Evolutionary conservation across 108 stramenopile genomes (phyloP), one percentile per base, ranked within the genome.

Genomic region (Skeletonema marinoi): DNA sequence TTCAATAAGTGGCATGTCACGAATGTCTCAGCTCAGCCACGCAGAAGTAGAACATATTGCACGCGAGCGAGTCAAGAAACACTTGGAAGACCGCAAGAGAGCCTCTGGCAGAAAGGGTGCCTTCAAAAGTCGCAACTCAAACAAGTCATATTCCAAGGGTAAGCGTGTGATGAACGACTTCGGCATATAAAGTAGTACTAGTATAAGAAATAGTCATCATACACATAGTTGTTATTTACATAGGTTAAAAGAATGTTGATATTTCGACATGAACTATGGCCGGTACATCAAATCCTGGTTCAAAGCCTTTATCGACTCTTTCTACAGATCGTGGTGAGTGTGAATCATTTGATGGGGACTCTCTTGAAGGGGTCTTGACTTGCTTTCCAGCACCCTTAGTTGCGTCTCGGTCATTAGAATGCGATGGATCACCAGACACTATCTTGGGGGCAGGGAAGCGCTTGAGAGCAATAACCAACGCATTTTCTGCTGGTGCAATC

Each of bases 61-160:
- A 14, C 79, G 87, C 41, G 81, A 78, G 68, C 87, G 94, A 25
- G 94, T 95, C 29, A 78, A 86, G 46, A 72, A 74, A 56, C 94
- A 93, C 14, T 71, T 95, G 64, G 91, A 92, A 65, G 80, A 82
- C 31, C 85, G 84, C 60, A 93, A 91, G 82, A 80, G 79, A 61
- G 85, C 85, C 46, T 65, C 66, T 65, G 74, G 87, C 32, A 84
- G 81, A 69, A 80, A 85, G 61, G 89, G 90, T 29, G 94, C 94
- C 8, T 95, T 95, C 80, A 90, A 88, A 36, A 85, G 84, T 50
- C 74, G 86, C 30, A 95, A 95, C 68, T 87, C 70, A 66, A 95
- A 95, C 87, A 95, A 95, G 65, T 88, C 86, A 8, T 95, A 83
- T 65, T 81, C 86, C 44, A 95, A 95, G 71, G 94, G 94, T 25